Evolutionary conservation across 768 basidiomycete species (phyloP).

Genomic region (Tylopilus intermedius): DNA sequence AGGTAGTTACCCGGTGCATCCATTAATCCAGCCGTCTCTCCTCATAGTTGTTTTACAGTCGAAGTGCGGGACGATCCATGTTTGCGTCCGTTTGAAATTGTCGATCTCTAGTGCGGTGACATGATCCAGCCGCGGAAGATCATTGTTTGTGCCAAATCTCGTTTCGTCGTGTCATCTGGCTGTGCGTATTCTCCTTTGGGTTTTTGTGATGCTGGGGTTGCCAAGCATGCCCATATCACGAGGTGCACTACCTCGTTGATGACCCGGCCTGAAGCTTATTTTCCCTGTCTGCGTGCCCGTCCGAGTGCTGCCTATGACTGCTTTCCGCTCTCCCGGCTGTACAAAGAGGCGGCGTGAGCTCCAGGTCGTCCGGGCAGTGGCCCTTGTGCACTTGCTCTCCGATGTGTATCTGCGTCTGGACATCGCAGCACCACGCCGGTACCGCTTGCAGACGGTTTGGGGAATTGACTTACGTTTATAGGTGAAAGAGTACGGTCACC

Average conservation of each 20-base stretch:
- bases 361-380: slow-evolving; percentile 5
- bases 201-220: not conserved
- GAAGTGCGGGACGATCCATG: slow-evolving; percentile 5
- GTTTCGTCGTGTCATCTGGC: slow-evolving; percentile 17
- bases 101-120: slow-evolving; percentile 12
- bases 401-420: slow-evolving; percentile 1
- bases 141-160: not conserved
- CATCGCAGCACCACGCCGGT: slow-evolving; percentile 16
- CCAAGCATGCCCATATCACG: slow-evolving; percentile 13
- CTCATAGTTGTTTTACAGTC: slow-evolving; percentile 1
- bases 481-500: slow-evolving; percentile 8
- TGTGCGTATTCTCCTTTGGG: slow-evolving; percentile 25
- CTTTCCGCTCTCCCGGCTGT: not conserved
- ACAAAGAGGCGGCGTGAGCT: not conserved
- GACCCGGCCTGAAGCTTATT: not conserved
- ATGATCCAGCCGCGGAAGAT: slow-evolving; percentile 4
- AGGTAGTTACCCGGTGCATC: not conserved
- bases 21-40: slow-evolving; percentile 1
- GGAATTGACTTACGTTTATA: slow-evolving; percentile 19
- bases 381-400: not conserved
- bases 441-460: slow-evolving; percentile 18
- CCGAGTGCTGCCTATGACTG: not conserved
- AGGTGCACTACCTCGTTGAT: slow-evolving; percentile 16
- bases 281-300: not conserved
- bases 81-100: slow-evolving; percentile 16